These are phyloP conservation scores for Heritiera fomes DNA, from an alignment of 345 rosid species.

Conservation along the genomic window DNA sequence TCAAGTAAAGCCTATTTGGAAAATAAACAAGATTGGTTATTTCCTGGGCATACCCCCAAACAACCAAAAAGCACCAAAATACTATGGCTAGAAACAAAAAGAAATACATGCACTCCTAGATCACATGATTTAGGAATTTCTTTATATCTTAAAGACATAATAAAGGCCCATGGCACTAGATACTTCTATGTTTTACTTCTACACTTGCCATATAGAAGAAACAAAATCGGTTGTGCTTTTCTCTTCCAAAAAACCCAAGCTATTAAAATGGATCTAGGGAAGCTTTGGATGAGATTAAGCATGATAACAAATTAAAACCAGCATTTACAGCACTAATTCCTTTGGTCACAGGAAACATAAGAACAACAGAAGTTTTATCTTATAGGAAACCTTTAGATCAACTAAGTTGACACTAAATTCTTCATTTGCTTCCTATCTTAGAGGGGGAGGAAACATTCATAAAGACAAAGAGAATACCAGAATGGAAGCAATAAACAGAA, in stretches of 20 bases:
- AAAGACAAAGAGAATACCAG: neutral
- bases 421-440: neutral
- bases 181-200: too few species aligned
- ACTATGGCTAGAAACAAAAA: too few species aligned
- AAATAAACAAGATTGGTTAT: constrained; percentile 24
- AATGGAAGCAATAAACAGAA: neutral
- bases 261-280: neutral
- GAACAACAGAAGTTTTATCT: neutral
- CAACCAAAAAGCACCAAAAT: neutral
- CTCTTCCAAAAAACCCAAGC: neutral
- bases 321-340: neutral
- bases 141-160: neutral
- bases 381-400: neutral
- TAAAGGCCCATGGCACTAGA: neutral
- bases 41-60: neutral
- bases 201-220: neutral
- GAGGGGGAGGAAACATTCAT: neutral
- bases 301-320: neutral
- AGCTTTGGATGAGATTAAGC: neutral
- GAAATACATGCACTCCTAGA: neutral
- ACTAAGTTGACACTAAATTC: neutral
- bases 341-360: neutral
- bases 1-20: constrained; percentile 66
- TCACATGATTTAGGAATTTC: neutral
- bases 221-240: neutral